phyloP scores from a whole-genome alignment of 176 grass and related monocot species.

The Lolium perenne region DNA sequence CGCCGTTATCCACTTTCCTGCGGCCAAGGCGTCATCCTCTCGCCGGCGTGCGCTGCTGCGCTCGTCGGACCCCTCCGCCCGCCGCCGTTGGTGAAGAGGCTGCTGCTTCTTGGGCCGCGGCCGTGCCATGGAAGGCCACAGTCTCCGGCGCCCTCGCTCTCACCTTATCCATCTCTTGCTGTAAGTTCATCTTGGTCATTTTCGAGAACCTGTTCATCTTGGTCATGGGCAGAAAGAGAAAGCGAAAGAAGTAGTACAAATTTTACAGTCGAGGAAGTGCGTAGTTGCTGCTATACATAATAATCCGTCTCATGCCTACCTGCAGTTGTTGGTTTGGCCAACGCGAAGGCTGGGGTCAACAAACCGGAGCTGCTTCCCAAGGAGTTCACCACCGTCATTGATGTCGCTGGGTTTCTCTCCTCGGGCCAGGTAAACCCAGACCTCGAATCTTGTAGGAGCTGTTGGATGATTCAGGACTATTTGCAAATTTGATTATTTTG shows the following conservation, averaged over 20 bases:
- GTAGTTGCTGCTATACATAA: no score
- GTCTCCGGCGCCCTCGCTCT: slow-evolving; percentile 55
- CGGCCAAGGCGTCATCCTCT: not conserved
- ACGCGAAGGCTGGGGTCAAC: slow-evolving; percentile 84
- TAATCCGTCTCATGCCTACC: not conserved
- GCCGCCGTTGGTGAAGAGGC: not conserved
- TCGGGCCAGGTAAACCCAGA: slow-evolving; percentile 70
- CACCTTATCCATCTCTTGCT: slow-evolving; percentile 58
- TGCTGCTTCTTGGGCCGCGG: slow-evolving; percentile 22
- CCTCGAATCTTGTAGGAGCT: not conserved
- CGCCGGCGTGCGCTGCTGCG: slow-evolving; percentile 21
- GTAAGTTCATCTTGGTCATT: slow-evolving; percentile 36
- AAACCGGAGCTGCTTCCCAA: slow-evolving; percentile 90
- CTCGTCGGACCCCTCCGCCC: not conserved
- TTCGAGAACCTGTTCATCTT: no score
- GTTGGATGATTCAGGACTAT: not conserved
- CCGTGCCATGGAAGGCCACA: slow-evolving; percentile 51
- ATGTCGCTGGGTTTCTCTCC: slow-evolving; percentile 95
- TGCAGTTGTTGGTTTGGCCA: slow-evolving; percentile 62
- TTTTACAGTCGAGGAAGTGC: no score
- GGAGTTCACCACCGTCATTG: slow-evolving; percentile 91
- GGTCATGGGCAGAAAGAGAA: not conserved
- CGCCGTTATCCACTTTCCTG: slow-evolving; percentile 30
- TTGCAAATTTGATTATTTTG: not conserved
- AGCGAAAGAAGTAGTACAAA: no score